Conservation (phyloP, 345 rosid genomes). For the Eucalyptus shirleyi region DNA sequence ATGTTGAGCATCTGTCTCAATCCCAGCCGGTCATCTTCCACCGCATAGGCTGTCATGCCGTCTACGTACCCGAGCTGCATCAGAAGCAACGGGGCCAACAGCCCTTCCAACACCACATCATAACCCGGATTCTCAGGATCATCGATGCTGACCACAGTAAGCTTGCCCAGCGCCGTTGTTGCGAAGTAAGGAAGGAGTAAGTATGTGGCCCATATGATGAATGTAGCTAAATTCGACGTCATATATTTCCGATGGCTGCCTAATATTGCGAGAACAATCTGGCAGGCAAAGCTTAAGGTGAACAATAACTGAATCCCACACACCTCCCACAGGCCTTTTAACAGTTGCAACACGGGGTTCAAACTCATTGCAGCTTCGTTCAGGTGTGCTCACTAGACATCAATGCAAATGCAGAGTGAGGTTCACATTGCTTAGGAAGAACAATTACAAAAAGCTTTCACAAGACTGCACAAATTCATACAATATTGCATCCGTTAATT, state of each 20-base stretch:
- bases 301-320: constrained; percentile 1
- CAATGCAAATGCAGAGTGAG: background rate
- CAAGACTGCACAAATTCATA: background rate
- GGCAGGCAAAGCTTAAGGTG: background rate
- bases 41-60: constrained; percentile 1
- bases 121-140: background rate
- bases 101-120: background rate
- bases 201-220: background rate
- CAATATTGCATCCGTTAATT: background rate
- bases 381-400: background rate
- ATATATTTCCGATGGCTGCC: constrained; percentile 3
- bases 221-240: background rate
- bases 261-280: background rate
- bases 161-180: constrained; percentile 3
- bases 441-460: background rate
- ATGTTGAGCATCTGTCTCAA: background rate
- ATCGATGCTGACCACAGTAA: background rate
- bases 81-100: constrained; percentile 5
- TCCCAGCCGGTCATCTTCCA: constrained; percentile 3
- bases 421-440: background rate
- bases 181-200: background rate
- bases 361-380: background rate
- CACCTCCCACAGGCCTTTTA: background rate
- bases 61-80: constrained; percentile 3
- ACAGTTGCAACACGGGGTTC: background rate